Evolutionary conservation across 73 alveolate species (phyloP), one percentile per base, ranked within the genome.

Genomic region (Paramecium sexaurelia): DNA sequence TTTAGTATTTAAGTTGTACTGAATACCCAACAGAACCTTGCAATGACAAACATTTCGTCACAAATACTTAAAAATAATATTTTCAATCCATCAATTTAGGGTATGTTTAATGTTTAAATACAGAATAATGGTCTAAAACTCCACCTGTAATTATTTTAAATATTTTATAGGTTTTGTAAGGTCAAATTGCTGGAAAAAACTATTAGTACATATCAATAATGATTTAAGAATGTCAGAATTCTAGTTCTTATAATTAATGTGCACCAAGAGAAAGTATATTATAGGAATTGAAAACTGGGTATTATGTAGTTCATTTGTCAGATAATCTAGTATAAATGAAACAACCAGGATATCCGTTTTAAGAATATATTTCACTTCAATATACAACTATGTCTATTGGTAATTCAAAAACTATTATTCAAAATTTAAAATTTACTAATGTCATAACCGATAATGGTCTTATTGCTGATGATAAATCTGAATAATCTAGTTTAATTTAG

Each of bases 11-110:
- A 22, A 78, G 90, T 29, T 78, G 90, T 22, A 45, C 73, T 13
- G 33, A 56, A 39, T 78, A 78, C 29, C 75, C 90, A 19, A 26
- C 55, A 24, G 90, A 78, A 45, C 32, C 90, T 20, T 78, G 90
- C 15, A 24, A 13, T 24, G 68, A 78, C 3, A 19, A 78, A 78
- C 90, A 78, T 26, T 78, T 78, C 20, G 73, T 78, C 11, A 40
- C 90, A 19, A 22, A 78, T 24, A 41, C 3, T 20, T 24, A 78
- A n/a, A 78, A 78, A 24, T 2, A 78, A 19, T 78, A 41, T 78
- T 78, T 39, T 33, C 22, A n/a, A 33, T 17, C 45, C 1, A 33
- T 43, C 40, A 78, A 78, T 11, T 45, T 78, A 45, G 73, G 73
- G 13, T 19, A 39, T 41, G 22, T 24, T 8, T 43, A 78, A 29